Percentiles rank a stretch among this genome's conserved stretches.
These are phyloP conservation scores for Ophidiomyces ophidiicola DNA, from an alignment of 2,329 filamentous ascomycete species.

Conservation along the genomic window DNA sequence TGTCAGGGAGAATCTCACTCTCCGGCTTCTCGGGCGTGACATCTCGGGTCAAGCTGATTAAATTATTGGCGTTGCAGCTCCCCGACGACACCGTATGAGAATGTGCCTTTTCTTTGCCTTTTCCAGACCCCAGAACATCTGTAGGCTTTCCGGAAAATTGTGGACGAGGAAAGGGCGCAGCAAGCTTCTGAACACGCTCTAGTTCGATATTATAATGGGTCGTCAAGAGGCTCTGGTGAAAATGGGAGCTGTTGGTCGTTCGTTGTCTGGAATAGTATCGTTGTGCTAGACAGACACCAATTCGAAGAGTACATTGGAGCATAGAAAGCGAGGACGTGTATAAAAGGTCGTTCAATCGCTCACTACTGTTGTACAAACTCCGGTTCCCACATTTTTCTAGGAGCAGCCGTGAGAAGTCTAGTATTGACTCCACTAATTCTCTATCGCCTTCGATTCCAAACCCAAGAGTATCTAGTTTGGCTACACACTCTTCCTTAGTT, in stretches of 20 bases:
- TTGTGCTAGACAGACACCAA: constrained; percentile 77
- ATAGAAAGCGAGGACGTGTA: constrained; percentile 74
- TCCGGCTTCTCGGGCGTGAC: constrained; percentile 26
- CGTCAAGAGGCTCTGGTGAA: constrained; percentile 61
- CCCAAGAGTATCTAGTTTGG: constrained; percentile 47
- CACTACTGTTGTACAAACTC: constrained; percentile 89
- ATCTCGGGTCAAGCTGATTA: constrained; percentile 60
- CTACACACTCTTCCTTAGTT: constrained; percentile 42
- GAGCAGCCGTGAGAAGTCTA: constrained; percentile 76
- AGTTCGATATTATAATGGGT: constrained; percentile 67
- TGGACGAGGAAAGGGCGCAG: constrained; percentile 69
- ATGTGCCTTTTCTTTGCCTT: constrained; percentile 59
- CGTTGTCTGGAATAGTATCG: constrained; percentile 83
- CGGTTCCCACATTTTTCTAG: constrained; percentile 93
- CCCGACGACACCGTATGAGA: constrained; percentile 23
- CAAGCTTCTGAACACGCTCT: constrained; percentile 73
- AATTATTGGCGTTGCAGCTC: constrained; percentile 65
- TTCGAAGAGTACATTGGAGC: constrained; percentile 62
- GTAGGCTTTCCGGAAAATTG: constrained; percentile 38
- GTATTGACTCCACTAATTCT: constrained; percentile 62
- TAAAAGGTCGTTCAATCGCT: constrained; percentile 75
- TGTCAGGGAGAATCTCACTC: constrained; percentile 21
- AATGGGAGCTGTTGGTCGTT: constrained; percentile 47
- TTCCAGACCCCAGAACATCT: constrained; percentile 45
- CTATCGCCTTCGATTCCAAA: constrained; percentile 66